Conservation (phyloP, 768 basidiomycete species). For the Auricularia sp. region DNA sequence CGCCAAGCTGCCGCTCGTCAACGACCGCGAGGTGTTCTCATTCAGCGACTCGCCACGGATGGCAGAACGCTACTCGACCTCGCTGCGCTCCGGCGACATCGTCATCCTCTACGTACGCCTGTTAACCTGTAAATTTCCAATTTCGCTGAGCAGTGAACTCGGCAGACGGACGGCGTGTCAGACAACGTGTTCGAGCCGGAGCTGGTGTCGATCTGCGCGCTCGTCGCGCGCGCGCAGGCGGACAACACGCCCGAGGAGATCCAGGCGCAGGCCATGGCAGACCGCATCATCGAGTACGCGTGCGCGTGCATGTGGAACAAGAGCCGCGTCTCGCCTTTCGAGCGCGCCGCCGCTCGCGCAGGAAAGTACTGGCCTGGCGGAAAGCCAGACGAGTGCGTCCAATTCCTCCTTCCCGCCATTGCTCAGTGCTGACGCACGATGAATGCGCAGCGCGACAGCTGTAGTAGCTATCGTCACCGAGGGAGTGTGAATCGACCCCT, state of each 20-base stretch:
- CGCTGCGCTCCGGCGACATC: slow-evolving; percentile 43
- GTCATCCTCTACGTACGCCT: slow-evolving; percentile 37
- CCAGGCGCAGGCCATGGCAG: slow-evolving; percentile 61
- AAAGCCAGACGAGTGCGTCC: slow-evolving; percentile 9
- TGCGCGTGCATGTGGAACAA: slow-evolving; percentile 59
- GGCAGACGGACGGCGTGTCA: slow-evolving; percentile 44
- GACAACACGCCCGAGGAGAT: slow-evolving; percentile 37
- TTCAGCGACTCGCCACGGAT: slow-evolving; percentile 29
- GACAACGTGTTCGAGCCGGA: slow-evolving; percentile 59
- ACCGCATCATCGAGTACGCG: slow-evolving; percentile 61
- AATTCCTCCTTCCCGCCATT: background rate
- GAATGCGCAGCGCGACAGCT: slow-evolving; percentile 6
- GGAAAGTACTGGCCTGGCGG: slow-evolving; percentile 7
- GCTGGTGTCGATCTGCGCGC: slow-evolving; percentile 56
- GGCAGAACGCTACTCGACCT: slow-evolving; percentile 36
- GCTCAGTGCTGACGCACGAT: background rate
- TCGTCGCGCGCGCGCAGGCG: slow-evolving; percentile 41
- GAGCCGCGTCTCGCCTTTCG: slow-evolving; percentile 60
- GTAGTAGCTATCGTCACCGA: slow-evolving; percentile 8
- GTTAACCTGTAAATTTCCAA: background rate
- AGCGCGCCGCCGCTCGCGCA: slow-evolving; percentile 17
- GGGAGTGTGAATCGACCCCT: background rate
- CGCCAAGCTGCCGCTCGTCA: slow-evolving; percentile 23
- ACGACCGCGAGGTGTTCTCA: slow-evolving; percentile 13
- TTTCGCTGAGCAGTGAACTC: background rate